Evolutionary conservation across 345 rosid species (phyloP), one percentile per base, ranked within the genome.

Genomic region (Boechera stricta): DNA sequence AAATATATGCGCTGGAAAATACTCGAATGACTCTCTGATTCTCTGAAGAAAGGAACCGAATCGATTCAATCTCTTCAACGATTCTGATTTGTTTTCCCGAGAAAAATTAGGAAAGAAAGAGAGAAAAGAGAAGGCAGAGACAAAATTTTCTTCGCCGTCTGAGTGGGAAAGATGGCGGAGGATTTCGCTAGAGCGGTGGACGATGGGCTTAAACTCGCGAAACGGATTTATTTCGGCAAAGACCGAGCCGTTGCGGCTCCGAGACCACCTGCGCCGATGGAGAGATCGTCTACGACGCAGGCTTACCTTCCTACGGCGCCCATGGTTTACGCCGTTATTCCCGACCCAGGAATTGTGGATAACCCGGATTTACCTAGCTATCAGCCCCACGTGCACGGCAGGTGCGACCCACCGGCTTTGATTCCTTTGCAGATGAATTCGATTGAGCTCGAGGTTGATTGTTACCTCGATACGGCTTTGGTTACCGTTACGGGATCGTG

Each of bases 371-470:
- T 94, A 24, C 94, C 98, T 11, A 92, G 98, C 82, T 94, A 94
- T 79, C 98, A 94, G 88, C 98, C 98, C 12, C 87, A 94, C 82
- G 98, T 94, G 69, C 84, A 94, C 82, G 98, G 98, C 32, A 80
- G 91, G 77, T 92, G 93, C 74, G 92, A 92, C 60, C 97, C 98
- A 4, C 98, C 98, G 1, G 97, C 98, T 47, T 77, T 94, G 56
- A 87, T 94, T 70, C 98, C 98, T 6, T 84, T 94, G 6, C 93
- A 87, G 82, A 92, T 92, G 98, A 90, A 85, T 77, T 82, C 82
- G 10, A 68, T 94, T 51, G 89, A 85, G 71, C 82, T 94, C 26
- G 77, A 83, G 53, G 94, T 85, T 1, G 88, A 90, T 61, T 86
- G 91, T 64, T 85, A 78, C 15, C 79, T 88, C 81, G 96, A 94